A percentile compares a stretch with the other conserved stretches of the same genome.
Conservation (phyloP, 2,329 filamentous ascomycete genomes). For the Claviceps sp. region DNA sequence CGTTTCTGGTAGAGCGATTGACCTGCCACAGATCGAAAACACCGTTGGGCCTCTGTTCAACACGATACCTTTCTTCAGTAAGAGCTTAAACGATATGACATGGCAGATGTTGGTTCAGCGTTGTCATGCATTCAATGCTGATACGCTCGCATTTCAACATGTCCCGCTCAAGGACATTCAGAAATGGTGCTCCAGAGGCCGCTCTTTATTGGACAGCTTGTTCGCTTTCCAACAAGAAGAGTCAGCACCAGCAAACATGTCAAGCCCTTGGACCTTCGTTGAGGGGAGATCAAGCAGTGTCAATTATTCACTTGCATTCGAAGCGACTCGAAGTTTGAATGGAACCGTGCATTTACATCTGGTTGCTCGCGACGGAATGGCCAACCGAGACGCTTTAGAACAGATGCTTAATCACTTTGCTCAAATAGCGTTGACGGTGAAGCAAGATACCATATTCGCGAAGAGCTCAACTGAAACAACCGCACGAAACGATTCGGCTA, state of each 20-base stretch:
- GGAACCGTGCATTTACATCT: conserved; percentile 42
- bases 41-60: conserved; percentile 82
- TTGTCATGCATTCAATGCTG: conserved; percentile 59
- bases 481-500: background rate
- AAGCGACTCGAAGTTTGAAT: conserved; percentile 43
- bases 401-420: conserved; percentile 28
- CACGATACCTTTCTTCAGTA: conserved; percentile 59
- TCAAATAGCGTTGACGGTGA: conserved; percentile 7
- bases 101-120: conserved; percentile 47
- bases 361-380: conserved; percentile 37
- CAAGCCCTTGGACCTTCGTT: conserved; percentile 39
- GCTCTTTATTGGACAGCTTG: conserved; percentile 61
- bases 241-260: conserved; percentile 11
- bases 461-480: background rate
- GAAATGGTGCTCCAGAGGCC: conserved; percentile 55
- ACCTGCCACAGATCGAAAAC: conserved; percentile 48
- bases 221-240: conserved; percentile 63
- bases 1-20: conserved; percentile 63
- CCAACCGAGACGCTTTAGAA: conserved; percentile 17
- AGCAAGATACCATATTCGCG: conserved; percentile 4
- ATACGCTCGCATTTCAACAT: conserved; percentile 54
- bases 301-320: conserved; percentile 68
- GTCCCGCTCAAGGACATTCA: conserved; percentile 66
- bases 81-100: conserved; percentile 27
- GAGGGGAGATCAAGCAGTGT: conserved; percentile 31